A percentile compares a stretch with the other conserved stretches of the same genome.
phyloP scores from a whole-genome alignment of 768 basidiomycete genomes.

The Lactarius hatsudake region DNA sequence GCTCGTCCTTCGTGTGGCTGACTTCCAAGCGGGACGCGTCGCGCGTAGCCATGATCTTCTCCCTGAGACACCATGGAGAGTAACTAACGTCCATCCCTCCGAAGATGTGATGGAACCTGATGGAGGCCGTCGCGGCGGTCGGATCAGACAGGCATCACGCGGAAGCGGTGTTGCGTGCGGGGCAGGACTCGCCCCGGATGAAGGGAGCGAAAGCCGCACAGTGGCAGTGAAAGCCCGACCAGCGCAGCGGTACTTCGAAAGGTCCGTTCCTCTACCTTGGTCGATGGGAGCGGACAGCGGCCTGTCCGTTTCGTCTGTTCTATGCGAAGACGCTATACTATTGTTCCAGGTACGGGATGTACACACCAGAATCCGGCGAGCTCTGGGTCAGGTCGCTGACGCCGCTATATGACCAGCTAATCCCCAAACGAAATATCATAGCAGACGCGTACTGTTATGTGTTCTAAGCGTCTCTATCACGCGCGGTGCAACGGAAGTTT shows the following conservation, averaged over 20 bases:
- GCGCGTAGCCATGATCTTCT: background rate
- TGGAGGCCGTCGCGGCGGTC: background rate
- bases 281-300: background rate
- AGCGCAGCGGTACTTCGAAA: background rate
- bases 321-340: constrained; percentile 1
- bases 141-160: background rate
- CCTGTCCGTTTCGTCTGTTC: background rate
- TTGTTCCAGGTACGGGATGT: background rate
- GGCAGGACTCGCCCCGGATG: background rate
- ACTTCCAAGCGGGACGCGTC: background rate
- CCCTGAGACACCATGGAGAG: background rate
- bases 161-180: background rate
- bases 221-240: background rate
- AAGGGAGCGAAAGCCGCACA: background rate
- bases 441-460: constrained; percentile 1
- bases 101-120: background rate
- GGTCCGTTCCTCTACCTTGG: background rate
- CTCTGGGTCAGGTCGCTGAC: background rate
- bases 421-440: background rate
- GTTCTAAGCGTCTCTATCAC: background rate
- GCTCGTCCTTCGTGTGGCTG: constrained; percentile 1
- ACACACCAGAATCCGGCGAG: background rate
- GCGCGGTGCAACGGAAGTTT: background rate
- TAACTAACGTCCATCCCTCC: background rate
- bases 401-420: background rate